A percentile compares a stretch with the other conserved stretches of the same genome.
These are phyloP conservation scores for Capsella rubella DNA, from an alignment of 441 rosid species.

Conservation along the genomic window DNA sequence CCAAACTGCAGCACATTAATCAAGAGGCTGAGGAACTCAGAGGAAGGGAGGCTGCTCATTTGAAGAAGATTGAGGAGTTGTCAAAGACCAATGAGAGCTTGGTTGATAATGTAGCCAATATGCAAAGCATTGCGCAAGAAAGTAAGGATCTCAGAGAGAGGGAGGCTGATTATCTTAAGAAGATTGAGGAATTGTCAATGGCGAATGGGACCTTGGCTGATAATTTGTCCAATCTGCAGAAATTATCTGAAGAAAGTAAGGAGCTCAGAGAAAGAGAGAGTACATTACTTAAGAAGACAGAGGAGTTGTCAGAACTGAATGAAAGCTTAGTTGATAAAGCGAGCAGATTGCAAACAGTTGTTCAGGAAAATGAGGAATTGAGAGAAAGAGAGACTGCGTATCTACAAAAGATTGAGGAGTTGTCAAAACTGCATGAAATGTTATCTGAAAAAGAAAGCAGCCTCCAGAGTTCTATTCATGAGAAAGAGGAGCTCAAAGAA, in stretches of 20 bases:
- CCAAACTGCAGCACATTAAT: conserved; percentile 10
- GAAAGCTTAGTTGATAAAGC: conserved; percentile 68
- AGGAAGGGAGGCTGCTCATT: conserved; percentile 33
- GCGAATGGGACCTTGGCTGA: conserved; percentile 47
- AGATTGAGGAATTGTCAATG: conserved; percentile 70
- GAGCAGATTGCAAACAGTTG: conserved; percentile 61
- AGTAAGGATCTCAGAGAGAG: conserved; percentile 63
- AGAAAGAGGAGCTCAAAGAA: conserved; percentile 67
- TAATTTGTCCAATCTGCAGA: conserved; percentile 75
- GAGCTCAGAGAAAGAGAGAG: conserved; percentile 66
- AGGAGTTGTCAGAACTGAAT: conserved; percentile 65
- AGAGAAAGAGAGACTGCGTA: conserved; percentile 60
- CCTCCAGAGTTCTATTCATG: conserved; percentile 63
- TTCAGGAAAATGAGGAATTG: conserved; percentile 72
- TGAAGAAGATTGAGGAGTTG: conserved; percentile 39
- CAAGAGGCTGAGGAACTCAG: conserved; percentile 40
- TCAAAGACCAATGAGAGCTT: conserved; percentile 61
- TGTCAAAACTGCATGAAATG: conserved; percentile 66
- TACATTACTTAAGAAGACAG: conserved; percentile 60
- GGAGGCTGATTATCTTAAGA: conserved; percentile 59
- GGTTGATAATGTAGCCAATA: conserved; percentile 67
- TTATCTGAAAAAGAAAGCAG: conserved; percentile 73
- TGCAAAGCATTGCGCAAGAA: conserved; percentile 67
- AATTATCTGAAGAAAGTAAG: conserved; percentile 61
- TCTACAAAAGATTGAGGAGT: conserved; percentile 67